Conservation (phyloP, 345 rosid genomes). For the Sapria himalayana region DNA sequence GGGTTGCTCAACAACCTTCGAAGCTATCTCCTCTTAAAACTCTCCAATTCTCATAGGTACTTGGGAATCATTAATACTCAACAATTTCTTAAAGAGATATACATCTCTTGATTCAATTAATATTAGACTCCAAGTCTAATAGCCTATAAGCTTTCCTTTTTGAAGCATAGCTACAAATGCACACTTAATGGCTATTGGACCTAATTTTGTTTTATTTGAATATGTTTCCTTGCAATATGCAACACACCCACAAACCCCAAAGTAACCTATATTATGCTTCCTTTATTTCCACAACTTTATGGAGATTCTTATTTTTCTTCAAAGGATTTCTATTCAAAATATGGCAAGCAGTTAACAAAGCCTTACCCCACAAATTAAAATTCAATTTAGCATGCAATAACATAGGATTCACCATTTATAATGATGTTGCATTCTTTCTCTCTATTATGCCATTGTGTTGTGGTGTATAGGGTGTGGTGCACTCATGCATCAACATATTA, state of each 20-base stretch:
- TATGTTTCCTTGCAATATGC: background rate
- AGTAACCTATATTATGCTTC: background rate
- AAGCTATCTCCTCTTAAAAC: background rate
- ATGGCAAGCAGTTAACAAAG: background rate
- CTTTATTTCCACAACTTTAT: conserved; percentile 7
- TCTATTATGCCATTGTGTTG: background rate
- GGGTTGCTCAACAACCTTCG: too few species aligned
- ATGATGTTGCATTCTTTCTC: background rate
- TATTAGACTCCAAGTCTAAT: background rate
- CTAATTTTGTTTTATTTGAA: conserved; percentile 3
- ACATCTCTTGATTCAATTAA: conserved; percentile 5
- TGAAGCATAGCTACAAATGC: background rate
- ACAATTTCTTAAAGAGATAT: background rate
- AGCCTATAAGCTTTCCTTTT: background rate
- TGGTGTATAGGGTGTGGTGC: background rate
- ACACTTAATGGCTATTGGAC: background rate
- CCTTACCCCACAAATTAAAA: background rate
- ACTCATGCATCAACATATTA: conserved; percentile 1
- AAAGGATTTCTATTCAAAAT: background rate
- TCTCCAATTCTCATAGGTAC: too few species aligned
- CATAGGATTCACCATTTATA: conserved; percentile 5
- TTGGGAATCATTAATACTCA: too few species aligned
- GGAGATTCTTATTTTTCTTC: background rate
- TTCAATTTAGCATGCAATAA: background rate
- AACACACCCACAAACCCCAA: conserved; percentile 5